Conservation (phyloP, 1,284 basidiomycete genomes). For the Anthracocystis setariae region DNA sequence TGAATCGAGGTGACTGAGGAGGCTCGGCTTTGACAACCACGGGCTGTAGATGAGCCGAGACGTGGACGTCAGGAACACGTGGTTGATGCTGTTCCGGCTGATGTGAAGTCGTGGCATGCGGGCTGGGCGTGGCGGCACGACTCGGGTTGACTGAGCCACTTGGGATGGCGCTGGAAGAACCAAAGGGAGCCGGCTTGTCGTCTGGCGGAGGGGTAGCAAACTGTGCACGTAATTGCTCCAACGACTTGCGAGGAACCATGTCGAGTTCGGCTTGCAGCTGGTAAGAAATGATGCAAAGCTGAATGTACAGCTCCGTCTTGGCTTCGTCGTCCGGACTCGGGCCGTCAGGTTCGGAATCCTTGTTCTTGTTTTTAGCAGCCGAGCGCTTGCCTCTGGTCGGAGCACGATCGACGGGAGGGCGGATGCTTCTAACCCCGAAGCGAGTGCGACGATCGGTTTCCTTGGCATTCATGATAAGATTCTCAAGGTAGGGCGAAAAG, state of each 20-base stretch:
- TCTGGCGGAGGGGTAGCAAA: slow-evolving; percentile 29
- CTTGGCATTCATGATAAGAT: slow-evolving; percentile 39
- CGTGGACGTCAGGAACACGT: neutral
- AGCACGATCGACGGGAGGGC: slow-evolving; percentile 25
- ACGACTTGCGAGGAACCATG: slow-evolving; percentile 36
- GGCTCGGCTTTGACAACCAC: slow-evolving; percentile 28
- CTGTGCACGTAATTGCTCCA: slow-evolving; percentile 26
- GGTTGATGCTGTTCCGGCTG: slow-evolving; percentile 1
- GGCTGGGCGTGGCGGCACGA: slow-evolving; percentile 6
- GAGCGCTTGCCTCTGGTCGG: slow-evolving; percentile 22
- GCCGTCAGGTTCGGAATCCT: slow-evolving; percentile 28
- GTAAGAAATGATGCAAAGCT: slow-evolving; percentile 48
- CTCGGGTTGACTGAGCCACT: slow-evolving; percentile 5
- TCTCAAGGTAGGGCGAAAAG: slow-evolving; percentile 47
- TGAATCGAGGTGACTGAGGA: slow-evolving; percentile 19
- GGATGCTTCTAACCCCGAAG: slow-evolving; percentile 23
- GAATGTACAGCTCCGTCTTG: slow-evolving; percentile 38
- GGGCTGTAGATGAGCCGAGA: neutral
- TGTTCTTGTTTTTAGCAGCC: slow-evolving; percentile 25
- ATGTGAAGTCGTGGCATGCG: neutral
- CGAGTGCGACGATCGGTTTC: slow-evolving; percentile 42
- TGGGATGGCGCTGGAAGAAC: neutral
- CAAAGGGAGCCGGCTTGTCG: neutral
- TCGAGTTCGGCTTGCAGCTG: slow-evolving; percentile 50
- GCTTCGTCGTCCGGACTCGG: slow-evolving; percentile 24